Conservation (phyloP, 441 rosid species). For the Sinapis alba region DNA sequence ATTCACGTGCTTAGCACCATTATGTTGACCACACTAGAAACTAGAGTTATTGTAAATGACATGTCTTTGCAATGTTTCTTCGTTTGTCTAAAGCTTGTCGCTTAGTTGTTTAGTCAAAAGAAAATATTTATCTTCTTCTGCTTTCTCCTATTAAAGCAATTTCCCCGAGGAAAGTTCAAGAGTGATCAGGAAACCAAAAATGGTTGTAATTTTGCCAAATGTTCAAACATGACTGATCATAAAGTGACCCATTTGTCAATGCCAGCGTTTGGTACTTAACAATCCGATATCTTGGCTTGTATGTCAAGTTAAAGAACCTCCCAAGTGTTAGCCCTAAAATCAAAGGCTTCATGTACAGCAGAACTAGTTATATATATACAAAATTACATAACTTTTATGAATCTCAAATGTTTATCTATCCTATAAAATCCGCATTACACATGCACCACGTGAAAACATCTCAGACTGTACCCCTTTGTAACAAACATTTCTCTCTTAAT, state of each 20-base stretch:
- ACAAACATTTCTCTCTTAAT: conserved; percentile 13
- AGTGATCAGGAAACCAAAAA: not conserved
- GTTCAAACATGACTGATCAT: not conserved
- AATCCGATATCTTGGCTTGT: conserved; percentile 9
- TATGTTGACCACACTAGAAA: conserved; percentile 30
- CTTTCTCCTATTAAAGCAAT: not conserved
- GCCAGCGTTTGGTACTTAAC: conserved; percentile 5
- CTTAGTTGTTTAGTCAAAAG: conserved; percentile 11
- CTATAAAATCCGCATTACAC: conserved; percentile 12
- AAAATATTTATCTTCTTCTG: not conserved
- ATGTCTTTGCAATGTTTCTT: conserved; percentile 33
- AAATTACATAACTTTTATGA: conserved; percentile 8
- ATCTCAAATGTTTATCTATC: conserved; percentile 27
- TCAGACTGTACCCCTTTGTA: conserved; percentile 5
- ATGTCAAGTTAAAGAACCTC: not conserved
- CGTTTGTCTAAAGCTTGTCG: conserved; percentile 39
- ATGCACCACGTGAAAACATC: conserved; percentile 3
- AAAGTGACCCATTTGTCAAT: not conserved
- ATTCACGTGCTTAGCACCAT: conserved; percentile 37
- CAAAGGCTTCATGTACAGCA: not conserved
- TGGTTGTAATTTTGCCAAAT: not conserved
- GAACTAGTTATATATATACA: conserved; percentile 23
- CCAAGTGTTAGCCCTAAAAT: conserved; percentile 11
- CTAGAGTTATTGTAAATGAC: conserved; percentile 28
- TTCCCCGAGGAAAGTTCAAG: not conserved